Evolutionary conservation across 2,329 filamentous ascomycete species (phyloP), one percentile per base, ranked within the genome.

Genomic region (Fusarium pseudocircinatum): DNA sequence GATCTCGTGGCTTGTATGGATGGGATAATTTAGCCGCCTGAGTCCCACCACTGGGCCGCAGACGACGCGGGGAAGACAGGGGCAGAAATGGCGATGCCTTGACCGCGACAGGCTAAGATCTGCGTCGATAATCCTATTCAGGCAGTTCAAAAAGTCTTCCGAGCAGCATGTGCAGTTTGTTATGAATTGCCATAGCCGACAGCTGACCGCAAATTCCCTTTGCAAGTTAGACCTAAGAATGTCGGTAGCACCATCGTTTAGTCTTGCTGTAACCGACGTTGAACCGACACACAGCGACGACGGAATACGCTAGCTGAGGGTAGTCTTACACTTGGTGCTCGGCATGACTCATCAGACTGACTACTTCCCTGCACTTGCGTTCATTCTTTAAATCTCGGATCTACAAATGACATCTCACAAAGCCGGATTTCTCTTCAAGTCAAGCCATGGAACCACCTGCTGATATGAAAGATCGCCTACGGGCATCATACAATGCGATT

Each of bases 31-130:
- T 56, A 59, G 39, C 69, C 69, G 67, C n/a, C 1, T 7, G 14
- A 36, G 20, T 34, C 24, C 30, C 18, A 56, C 47, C 13, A 28
- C 44, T 42, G 30, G 18, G 28, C 18, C 14, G 34, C 20, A n/a
- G 4, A 28, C 28, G 40, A 57, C 65, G 66, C 66, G 66, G 66
- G 66, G 66, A 69, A 69, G 44, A 46, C 65, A 57, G 36, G 66
- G 66, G 14, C 20, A 11, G 24, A 56, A 7, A 10, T 18, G 18
- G 32, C n/a, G 30, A 68, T 54, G 14, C 28, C 20, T 26, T 32
- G 4, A 13, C 30, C 15, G 1, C 2, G 18, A 18, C 2, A 22
- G 16, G 13, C 7, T 4, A 32, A 13, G 30, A 47, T 53, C 40
- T 20, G 28, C 53, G 7, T 20, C 1, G 8, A 20, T 14, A 4